Evolutionary conservation across 306 rosid genomes (phyloP).

Genomic region (Glycine soja): DNA sequence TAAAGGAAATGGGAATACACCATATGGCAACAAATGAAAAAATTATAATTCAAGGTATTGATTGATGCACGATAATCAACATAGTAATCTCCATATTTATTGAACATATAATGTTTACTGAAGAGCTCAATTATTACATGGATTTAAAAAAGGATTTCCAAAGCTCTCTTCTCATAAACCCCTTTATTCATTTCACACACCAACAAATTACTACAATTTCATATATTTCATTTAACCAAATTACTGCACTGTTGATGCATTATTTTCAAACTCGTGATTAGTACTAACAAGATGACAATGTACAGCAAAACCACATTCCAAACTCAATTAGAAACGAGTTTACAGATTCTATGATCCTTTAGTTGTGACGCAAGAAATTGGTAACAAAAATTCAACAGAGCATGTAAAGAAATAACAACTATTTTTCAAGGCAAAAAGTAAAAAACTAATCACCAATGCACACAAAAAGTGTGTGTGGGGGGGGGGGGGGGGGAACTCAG

Average conservation of each 20-base stretch:
- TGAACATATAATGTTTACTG: too few species aligned
- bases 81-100: neutral
- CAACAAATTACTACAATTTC: neutral
- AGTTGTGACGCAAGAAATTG: conserved; percentile 23
- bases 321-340: neutral
- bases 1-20: neutral
- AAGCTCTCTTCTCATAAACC: neutral
- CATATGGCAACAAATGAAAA: conserved; percentile 1
- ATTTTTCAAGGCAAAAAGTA: conserved; percentile 5
- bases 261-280: neutral
- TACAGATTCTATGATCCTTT: conserved; percentile 5
- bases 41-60: neutral
- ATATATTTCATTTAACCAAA: neutral
- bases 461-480: neutral
- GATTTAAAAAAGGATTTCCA: neutral
- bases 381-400: neutral
- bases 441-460: neutral
- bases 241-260: neutral
- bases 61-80: conserved; percentile 23
- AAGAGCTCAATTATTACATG: conserved; percentile 5
- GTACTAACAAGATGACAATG: conserved; percentile 33
- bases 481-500: neutral
- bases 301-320: neutral
- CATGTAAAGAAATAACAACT: neutral
- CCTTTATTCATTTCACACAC: neutral